Evolutionary conservation across 2,329 filamentous ascomycete genomes (phyloP).

Genomic region (Macrophomina pseudophaseolina): DNA sequence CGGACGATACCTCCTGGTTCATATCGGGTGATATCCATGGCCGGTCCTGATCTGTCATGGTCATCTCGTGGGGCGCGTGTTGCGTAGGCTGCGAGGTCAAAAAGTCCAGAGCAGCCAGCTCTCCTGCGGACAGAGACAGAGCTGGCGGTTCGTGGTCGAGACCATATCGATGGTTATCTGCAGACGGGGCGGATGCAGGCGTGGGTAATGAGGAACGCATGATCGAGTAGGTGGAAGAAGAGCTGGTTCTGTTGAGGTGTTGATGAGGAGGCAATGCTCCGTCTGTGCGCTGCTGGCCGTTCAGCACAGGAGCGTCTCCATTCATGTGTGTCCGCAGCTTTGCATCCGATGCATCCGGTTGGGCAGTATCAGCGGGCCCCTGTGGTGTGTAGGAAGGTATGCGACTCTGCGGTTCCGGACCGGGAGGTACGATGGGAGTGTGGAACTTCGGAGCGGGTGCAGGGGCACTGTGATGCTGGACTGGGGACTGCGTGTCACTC

Average conservation of each 20-base stretch:
- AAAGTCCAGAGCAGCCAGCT: constrained; percentile 23
- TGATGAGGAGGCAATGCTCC: neutral
- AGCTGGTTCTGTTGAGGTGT: constrained; percentile 8
- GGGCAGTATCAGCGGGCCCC: neutral
- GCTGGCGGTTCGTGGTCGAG: constrained; percentile 4
- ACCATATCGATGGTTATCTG: constrained; percentile 30
- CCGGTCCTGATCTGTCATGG: constrained; percentile 11
- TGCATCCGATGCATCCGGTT: neutral
- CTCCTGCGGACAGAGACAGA: constrained; percentile 19
- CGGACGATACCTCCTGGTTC: constrained; percentile 20
- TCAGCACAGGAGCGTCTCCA: neutral
- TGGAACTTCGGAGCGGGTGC: neutral
- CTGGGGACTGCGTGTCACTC: neutral
- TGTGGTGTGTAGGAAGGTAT: neutral
- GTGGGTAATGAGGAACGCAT: constrained; percentile 15
- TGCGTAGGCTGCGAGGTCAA: constrained; percentile 21
- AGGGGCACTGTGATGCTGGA: constrained; percentile 1
- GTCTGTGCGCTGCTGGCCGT: constrained; percentile 13
- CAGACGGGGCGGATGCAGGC: constrained; percentile 8
- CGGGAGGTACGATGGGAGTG: neutral
- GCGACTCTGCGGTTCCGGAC: constrained; percentile 6
- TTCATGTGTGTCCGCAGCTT: neutral
- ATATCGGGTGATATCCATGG: constrained; percentile 23
- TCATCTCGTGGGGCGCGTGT: constrained; percentile 1
- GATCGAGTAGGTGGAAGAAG: constrained; percentile 18